phyloP scores from a whole-genome alignment of 495 filamentous ascomycete species.

The Cenococcum geophilum region DNA sequence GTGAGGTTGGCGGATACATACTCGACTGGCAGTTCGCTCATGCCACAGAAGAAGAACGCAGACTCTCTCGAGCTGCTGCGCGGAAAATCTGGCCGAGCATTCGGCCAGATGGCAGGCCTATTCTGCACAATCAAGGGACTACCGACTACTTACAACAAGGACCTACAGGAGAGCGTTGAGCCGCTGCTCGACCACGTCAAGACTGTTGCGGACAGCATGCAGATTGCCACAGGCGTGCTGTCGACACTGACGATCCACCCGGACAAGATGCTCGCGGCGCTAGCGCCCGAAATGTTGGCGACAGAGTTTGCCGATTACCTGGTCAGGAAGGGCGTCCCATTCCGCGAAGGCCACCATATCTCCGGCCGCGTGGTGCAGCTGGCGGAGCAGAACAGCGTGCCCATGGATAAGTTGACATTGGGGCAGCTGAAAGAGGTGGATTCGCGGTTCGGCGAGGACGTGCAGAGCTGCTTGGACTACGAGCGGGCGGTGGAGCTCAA shows the following conservation, averaged over 20 bases:
- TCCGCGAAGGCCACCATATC: slow-evolving; percentile 85
- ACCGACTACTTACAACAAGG: slow-evolving; percentile 91
- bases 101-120: slow-evolving; percentile 84
- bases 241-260: slow-evolving; percentile 60
- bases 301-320: slow-evolving; percentile 84
- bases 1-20: slow-evolving; percentile 80
- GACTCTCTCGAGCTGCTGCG: slow-evolving; percentile 83
- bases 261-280: slow-evolving; percentile 70
- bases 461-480: slow-evolving; percentile 71
- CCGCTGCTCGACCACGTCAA: slow-evolving; percentile 83
- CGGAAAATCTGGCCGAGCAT: slow-evolving; percentile 77
- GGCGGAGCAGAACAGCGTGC: slow-evolving; percentile 59
- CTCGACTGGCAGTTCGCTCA: slow-evolving; percentile 74
- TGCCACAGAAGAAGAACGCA: slow-evolving; percentile 87
- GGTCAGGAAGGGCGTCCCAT: slow-evolving; percentile 78
- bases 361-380: slow-evolving; percentile 72
- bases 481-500: slow-evolving; percentile 82
- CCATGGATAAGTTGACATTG: slow-evolving; percentile 71
- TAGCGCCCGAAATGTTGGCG: slow-evolving; percentile 56
- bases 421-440: slow-evolving; percentile 70
- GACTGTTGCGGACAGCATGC: slow-evolving; percentile 77
- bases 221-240: slow-evolving; percentile 75
- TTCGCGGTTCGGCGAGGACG: slow-evolving; percentile 66
- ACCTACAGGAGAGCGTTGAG: slow-evolving; percentile 86
- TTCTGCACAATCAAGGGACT: slow-evolving; percentile 84